phyloP scores from a whole-genome alignment of 331 rosid genomes.

The Erythrophleum ivorense region DNA sequence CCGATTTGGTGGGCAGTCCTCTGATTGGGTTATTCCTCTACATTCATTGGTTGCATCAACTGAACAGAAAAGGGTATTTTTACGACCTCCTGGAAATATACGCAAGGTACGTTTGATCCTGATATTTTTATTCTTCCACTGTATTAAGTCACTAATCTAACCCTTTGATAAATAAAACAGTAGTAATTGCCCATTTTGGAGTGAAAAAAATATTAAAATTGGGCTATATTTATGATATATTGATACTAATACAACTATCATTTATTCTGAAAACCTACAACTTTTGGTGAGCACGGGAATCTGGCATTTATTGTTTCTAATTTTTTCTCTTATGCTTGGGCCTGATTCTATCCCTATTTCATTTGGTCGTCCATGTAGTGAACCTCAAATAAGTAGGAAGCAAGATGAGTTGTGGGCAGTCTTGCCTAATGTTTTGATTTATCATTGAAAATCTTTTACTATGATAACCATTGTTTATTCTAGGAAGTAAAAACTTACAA shows the following conservation, averaged over 20 bases:
- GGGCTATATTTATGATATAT: background rate
- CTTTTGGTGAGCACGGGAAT: background rate
- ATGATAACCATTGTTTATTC: conserved; percentile 28
- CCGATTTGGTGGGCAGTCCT: conserved; percentile 88
- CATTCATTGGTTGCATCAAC: conserved; percentile 83
- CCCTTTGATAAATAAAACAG: background rate
- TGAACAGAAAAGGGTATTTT: conserved; percentile 86
- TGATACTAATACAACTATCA: background rate
- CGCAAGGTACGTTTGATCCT: conserved; percentile 69
- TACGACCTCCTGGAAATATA: conserved; percentile 76
- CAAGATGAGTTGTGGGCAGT: background rate
- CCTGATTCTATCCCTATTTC: background rate
- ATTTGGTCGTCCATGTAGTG: background rate
- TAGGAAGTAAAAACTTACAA: background rate
- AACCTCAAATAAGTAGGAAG: background rate
- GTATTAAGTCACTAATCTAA: conserved; percentile 21
- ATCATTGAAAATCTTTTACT: conserved; percentile 7
- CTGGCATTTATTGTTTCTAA: background rate
- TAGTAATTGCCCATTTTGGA: conserved; percentile 19
- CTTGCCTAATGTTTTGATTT: background rate
- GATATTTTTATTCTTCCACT: conserved; percentile 30
- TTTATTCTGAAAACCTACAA: background rate
- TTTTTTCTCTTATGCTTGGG: background rate
- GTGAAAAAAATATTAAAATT: background rate
- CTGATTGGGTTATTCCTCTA: conserved; percentile 93